Conservation (phyloP, 1,284 basidiomycete genomes). For the Athelia psychrophila region DNA sequence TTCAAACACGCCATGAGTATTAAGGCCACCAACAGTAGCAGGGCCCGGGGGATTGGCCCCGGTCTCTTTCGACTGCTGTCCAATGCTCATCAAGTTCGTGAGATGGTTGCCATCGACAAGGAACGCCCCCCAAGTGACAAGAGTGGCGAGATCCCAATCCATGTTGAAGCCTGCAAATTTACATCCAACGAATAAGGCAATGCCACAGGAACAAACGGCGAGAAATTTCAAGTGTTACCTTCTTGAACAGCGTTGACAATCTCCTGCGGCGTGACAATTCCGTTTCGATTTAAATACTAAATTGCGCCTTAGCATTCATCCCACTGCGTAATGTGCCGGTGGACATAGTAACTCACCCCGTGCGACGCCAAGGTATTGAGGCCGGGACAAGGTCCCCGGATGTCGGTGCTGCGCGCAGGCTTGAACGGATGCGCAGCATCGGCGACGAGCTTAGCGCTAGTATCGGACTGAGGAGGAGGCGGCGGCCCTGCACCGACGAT, state of each 20-base stretch:
- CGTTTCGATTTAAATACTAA: background rate
- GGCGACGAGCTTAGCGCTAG: background rate
- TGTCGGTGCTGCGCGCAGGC: background rate
- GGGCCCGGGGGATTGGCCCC: background rate
- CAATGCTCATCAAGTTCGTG: constrained; percentile 1
- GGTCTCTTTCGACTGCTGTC: background rate
- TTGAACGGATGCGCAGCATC: background rate
- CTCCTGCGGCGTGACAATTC: background rate
- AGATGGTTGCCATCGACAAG: background rate
- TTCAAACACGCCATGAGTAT: background rate
- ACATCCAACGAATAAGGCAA: background rate
- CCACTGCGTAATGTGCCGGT: background rate
- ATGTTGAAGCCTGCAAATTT: background rate
- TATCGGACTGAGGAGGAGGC: background rate
- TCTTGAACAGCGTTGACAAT: background rate
- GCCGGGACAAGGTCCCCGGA: background rate
- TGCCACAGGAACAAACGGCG: background rate
- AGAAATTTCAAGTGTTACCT: no score
- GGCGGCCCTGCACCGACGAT: background rate
- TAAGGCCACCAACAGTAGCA: background rate
- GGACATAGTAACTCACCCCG: background rate
- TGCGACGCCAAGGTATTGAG: background rate
- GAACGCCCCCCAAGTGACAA: background rate
- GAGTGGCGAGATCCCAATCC: background rate
- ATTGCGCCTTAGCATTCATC: no score